Evolutionary conservation across 306 rosid species (phyloP), one percentile per base, ranked within the genome.

Genomic region (Vicia villosa): DNA sequence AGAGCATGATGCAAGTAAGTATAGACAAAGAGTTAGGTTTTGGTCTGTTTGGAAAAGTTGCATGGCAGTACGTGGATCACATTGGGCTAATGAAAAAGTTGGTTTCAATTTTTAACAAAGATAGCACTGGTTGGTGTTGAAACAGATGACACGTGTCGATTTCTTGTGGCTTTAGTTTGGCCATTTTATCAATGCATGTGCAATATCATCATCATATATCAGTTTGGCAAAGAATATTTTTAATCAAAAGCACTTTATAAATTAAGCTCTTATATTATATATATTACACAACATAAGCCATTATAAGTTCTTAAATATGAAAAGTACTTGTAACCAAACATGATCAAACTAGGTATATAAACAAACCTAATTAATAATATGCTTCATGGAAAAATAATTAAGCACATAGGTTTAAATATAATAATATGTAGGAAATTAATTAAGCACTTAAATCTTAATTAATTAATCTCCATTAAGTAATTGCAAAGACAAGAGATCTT

Each of bases 11-110:
- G 37, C 37, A 55, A 20, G 54, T 9, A 47, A 20, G 32, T 12
- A 32, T 58, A 32, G 64, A 58, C 64, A 58, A 58, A 58, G 64
- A 58, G 43, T 58, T 58, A 58, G 64, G 64, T 58, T 32, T 16
- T 58, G 6, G 43, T 58, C 43, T 32, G 64, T 58, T 58, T 15
- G 8, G 19, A 32, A 58, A 30, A 30, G 64, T n/a, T 58, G 64
- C 42, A 32, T 58, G 41, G 64, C 41, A 26, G 8, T 30, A 28
- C 22, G 20, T 57, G 41, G 3, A 57, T 8, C 22, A 57, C 41
- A 28, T n/a, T 58, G 64, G 64, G 24, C 24, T 30, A 58, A 58
- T 32, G 0, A 32, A 32, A 58, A 58, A 32, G 64, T 21, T n/a
- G 41, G 64, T n/a, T 58, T 58, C 22, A 58, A 58, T 58, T 58